phyloP scores from a whole-genome alignment of 2,329 filamentous ascomycete genomes.

The Aspergillus sp. region DNA sequence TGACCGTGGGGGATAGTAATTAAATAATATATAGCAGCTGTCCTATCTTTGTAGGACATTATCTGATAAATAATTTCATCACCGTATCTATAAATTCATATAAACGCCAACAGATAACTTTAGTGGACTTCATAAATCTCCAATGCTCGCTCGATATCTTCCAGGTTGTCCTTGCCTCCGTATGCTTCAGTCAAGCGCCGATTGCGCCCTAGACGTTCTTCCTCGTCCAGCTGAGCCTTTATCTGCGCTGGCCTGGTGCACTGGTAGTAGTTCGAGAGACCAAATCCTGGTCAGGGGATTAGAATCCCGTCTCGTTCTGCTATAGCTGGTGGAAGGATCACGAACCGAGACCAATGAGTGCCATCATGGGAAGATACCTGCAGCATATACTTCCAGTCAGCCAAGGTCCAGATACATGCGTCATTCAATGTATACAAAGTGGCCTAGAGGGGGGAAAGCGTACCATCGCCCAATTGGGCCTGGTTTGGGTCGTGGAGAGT shows the following conservation, averaged over 20 bases:
- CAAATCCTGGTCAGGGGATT: conserved; percentile 8
- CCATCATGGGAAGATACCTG: conserved; percentile 1
- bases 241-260: conserved; percentile 1
- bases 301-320: no score
- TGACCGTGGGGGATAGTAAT: conserved; percentile 7
- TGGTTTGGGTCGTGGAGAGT: background rate
- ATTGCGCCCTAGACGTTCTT: conserved; percentile 30
- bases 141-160: conserved; percentile 39
- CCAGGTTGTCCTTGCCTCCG: conserved; percentile 36
- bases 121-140: conserved; percentile 37
- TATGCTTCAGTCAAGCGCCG: conserved; percentile 40
- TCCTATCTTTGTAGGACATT: no score
- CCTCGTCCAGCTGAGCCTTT: conserved; percentile 13
- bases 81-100: background rate
- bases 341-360: conserved; percentile 1
- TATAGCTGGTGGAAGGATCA: background rate
- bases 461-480: background rate
- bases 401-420: no score
- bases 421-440: background rate
- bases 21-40: background rate
- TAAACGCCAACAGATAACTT: conserved; percentile 1
- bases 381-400: no score
- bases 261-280: conserved; percentile 9
- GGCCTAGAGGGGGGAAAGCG: background rate
- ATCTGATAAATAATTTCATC: background rate